Percentiles rank a stretch among this genome's conserved stretches.
phyloP scores from a whole-genome alignment of 768 basidiomycete genomes.

The Mycena polygramma region DNA sequence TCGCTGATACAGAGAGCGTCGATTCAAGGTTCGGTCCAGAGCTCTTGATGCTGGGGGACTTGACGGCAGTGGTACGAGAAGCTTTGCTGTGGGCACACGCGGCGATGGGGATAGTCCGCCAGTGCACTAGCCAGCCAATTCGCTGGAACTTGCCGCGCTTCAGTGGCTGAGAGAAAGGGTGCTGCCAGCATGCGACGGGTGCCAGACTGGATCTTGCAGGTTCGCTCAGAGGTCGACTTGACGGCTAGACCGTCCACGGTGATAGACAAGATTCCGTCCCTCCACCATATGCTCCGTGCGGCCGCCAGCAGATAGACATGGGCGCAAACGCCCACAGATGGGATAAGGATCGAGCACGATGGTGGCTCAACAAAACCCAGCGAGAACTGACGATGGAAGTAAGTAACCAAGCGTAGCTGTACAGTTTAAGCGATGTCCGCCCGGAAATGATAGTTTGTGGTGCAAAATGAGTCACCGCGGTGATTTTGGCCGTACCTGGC shows the following conservation, averaged over 20 bases:
- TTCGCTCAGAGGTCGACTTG: slow-evolving; percentile 6
- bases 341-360: slow-evolving; percentile 20
- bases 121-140: not conserved
- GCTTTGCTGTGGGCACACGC: slow-evolving; percentile 10
- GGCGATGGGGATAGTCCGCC: slow-evolving; percentile 25
- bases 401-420: slow-evolving; percentile 8
- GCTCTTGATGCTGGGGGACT: slow-evolving; percentile 11
- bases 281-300: slow-evolving; percentile 23
- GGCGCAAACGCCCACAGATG: slow-evolving; percentile 3
- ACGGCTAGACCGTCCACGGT: not conserved
- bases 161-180: slow-evolving; percentile 9
- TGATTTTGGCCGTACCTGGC: not conserved
- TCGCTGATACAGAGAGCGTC: slow-evolving; percentile 16
- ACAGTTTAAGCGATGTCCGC: slow-evolving; percentile 20
- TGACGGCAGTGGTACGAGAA: slow-evolving; percentile 28
- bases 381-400: not conserved
- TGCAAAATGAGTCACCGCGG: slow-evolving; percentile 9
- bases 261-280: slow-evolving; percentile 18
- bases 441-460: slow-evolving; percentile 4
- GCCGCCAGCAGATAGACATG: not conserved
- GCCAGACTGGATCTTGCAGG: slow-evolving; percentile 10
- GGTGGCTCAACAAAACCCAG: slow-evolving; percentile 22
- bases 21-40: slow-evolving; percentile 16
- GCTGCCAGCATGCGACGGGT: slow-evolving; percentile 19
- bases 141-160: slow-evolving; percentile 16